Evolutionary conservation across 1,284 basidiomycete genomes (phyloP), one percentile per base, ranked within the genome.

Genomic region (Sporisorium iseilematis-ciliati): DNA sequence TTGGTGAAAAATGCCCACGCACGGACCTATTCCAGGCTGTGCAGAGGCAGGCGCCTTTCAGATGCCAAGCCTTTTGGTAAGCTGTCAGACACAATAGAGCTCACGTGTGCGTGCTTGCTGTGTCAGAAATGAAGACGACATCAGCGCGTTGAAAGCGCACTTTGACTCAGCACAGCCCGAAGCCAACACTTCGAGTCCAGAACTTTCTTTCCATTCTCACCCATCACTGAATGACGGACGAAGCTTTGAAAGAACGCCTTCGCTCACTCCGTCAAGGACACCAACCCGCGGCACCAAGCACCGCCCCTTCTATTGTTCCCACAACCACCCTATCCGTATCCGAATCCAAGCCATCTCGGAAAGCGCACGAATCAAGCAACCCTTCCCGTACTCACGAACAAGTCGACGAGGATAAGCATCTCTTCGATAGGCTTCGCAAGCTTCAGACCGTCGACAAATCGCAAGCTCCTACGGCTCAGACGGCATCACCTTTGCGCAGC

Each of bases 191-290:
- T 25, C 2, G 46, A 49, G 46, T 26, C 29, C 46, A 23, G 35
- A 38, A 23, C 51, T 26, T 23, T 40, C 51, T 2, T 18, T 38
- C 21, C 43, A 18, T 8, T 29, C 35, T 16, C n/a, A 20, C 4
- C 40, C 10, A 8, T 4, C 31, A 38, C 35, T 21, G 25, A 18
- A 74, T 75, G 72, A 51, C 58, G 5, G 72, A 75, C 52, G 59
- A 62, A 42, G 63, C 55, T 20, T 26, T 75, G 33, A 75, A 75
- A 46, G 58, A 75, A 49, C 58, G 72, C 20, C 41, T 75, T 33
- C 54, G 62, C 23, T 56, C 58, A 5, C 57, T 65, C 31, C 62
- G 63, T 54, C 62, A 65, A 65, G 67, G 67, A 16, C 14, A 33
- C 21, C 62, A 65, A 49, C 33, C 54, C 29, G 51, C 48, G 41